These are phyloP conservation scores for Nigrospora sphaerica DNA, from an alignment of 2,329 filamentous ascomycete genomes.

Conservation along the genomic window DNA sequence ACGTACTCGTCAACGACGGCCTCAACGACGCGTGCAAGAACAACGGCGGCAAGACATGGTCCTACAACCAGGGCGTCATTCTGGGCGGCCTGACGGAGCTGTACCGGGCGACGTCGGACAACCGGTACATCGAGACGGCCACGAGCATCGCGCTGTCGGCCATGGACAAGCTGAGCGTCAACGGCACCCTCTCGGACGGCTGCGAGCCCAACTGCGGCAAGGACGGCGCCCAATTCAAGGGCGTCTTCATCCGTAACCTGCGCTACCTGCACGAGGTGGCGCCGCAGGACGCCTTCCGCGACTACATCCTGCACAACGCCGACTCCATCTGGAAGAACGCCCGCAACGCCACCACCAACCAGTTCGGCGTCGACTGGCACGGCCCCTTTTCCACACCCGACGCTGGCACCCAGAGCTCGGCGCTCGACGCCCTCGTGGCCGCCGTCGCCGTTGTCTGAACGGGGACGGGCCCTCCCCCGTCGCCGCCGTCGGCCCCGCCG, in stretches of 20 bases:
- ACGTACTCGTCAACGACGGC: conserved; percentile 47
- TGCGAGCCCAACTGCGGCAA: conserved; percentile 45
- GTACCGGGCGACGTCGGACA: conserved; percentile 31
- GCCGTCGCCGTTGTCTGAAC: conserved; percentile 16
- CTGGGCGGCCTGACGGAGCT: conserved; percentile 46
- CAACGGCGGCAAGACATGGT: conserved; percentile 36
- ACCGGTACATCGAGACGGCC: conserved; percentile 32
- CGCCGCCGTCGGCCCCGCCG: no score
- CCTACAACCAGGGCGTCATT: conserved; percentile 48
- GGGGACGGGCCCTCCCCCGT: no score
- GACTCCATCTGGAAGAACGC: conserved; percentile 25
- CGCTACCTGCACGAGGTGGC: conserved; percentile 43
- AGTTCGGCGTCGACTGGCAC: conserved; percentile 20
- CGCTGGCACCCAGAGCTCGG: conserved; percentile 21
- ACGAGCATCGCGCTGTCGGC: conserved; percentile 42
- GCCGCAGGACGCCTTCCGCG: conserved; percentile 34
- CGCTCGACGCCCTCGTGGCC: conserved; percentile 19
- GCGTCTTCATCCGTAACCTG: conserved; percentile 60
- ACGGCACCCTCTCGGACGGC: conserved; percentile 44
- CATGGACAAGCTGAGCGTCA: conserved; percentile 32
- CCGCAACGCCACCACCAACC: conserved; percentile 19
- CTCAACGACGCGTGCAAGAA: conserved; percentile 38
- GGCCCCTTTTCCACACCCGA: conserved; percentile 18
- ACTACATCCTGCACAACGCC: conserved; percentile 26
- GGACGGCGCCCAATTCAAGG: conserved; percentile 61